A percentile compares a stretch with the other conserved stretches of the same genome.
These are phyloP conservation scores for Sungouiella thailandica DNA, from an alignment of 805 yeast genomes.

Conservation along the genomic window DNA sequence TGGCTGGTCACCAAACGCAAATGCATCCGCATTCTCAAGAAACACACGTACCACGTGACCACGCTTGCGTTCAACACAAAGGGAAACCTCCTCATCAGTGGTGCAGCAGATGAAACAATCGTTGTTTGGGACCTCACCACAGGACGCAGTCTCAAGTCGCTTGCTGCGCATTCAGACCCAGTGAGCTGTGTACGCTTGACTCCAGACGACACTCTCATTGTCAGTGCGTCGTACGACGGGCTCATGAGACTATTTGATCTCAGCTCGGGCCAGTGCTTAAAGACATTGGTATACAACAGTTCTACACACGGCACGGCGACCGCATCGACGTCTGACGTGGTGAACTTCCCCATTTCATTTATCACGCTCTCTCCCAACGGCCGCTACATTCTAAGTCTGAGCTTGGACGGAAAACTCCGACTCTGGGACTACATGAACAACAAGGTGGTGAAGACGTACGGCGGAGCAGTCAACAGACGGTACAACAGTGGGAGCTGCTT, in stretches of 20 bases:
- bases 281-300: constrained; percentile 75
- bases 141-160: constrained; percentile 67
- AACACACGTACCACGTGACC: constrained; percentile 84
- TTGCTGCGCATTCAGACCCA: constrained; percentile 92
- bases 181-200: constrained; percentile 71
- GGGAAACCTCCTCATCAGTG: constrained; percentile 76
- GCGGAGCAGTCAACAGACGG: constrained; percentile 43
- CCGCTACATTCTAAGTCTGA: constrained; percentile 67
- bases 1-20: constrained; percentile 58
- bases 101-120: constrained; percentile 87
- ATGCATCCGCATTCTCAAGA: constrained; percentile 49
- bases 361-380: constrained; percentile 79
- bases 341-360: constrained; percentile 65
- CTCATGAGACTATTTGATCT: constrained; percentile 85
- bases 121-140: constrained; percentile 80
- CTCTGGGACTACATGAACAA: constrained; percentile 86
- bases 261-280: constrained; percentile 84
- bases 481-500: constrained; percentile 52
- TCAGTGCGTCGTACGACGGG: constrained; percentile 89
- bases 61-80: constrained; percentile 63
- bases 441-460: constrained; percentile 70
- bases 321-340: constrained; percentile 47
- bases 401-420: constrained; percentile 73
- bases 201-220: constrained; percentile 75
- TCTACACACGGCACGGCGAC: constrained; percentile 57